Conservation (phyloP, 805 yeast genomes). For the Vanderwaltozyma polyspora region DNA sequence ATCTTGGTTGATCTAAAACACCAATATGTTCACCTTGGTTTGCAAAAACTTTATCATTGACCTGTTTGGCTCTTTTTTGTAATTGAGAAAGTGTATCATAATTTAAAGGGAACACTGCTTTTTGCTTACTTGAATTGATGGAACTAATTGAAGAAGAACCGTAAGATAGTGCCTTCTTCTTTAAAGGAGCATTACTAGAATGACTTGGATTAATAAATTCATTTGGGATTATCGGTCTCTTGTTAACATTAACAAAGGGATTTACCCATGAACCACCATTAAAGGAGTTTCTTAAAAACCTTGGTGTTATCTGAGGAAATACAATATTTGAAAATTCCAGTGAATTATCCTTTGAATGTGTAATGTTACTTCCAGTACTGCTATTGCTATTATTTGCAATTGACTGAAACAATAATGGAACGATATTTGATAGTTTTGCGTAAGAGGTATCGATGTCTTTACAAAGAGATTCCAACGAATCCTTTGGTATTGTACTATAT, state of each 20-base stretch:
- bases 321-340: too few species aligned
- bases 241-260: conserved; percentile 34
- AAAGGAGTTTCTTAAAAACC: conserved; percentile 53
- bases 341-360: not conserved
- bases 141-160: not conserved
- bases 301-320: conserved; percentile 65
- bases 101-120: conserved; percentile 6
- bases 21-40: conserved; percentile 5
- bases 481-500: too few species aligned
- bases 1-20: conserved; percentile 7
- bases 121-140: conserved; percentile 3
- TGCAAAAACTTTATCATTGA: conserved; percentile 14
- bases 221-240: conserved; percentile 6
- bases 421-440: too few species aligned
- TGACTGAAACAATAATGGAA: too few species aligned
- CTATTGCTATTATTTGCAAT: not conserved
- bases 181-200: conserved; percentile 8
- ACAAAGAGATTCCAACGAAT: too few species aligned
- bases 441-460: too few species aligned
- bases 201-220: conserved; percentile 3
- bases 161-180: conserved; percentile 6
- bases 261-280: conserved; percentile 76
- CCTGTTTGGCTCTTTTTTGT: conserved; percentile 13
- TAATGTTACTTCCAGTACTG: too few species aligned
- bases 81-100: conserved; percentile 18